These are phyloP conservation scores for Brassica rapa DNA, from an alignment of 345 rosid species.

Conservation along the genomic window DNA sequence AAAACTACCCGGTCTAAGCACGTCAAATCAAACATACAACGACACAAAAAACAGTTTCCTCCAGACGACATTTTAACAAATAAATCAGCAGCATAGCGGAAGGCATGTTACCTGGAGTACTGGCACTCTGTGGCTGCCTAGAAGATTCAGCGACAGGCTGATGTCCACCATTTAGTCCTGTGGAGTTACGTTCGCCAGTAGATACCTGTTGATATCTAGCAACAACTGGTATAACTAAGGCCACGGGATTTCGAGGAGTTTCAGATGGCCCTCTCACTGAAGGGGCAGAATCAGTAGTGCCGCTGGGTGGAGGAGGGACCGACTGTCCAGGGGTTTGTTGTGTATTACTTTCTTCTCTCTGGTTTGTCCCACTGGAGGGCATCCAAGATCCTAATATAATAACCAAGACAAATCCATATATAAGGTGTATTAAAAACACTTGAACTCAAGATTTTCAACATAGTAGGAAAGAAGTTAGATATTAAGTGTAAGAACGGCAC, in stretches of 20 bases:
- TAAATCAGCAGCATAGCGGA: background rate
- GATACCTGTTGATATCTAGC: constrained; percentile 42
- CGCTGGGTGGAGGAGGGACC: constrained; percentile 37
- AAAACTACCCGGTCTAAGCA: background rate
- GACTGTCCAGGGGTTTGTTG: constrained; percentile 44
- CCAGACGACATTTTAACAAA: background rate
- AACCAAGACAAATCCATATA: constrained; percentile 11
- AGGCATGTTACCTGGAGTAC: constrained; percentile 25
- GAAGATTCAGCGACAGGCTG: constrained; percentile 32
- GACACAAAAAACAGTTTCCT: background rate
- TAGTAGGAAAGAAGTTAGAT: background rate
- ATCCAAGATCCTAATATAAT: constrained; percentile 48
- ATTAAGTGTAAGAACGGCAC: constrained; percentile 31
- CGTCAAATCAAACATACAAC: constrained; percentile 7
- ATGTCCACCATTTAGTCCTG: constrained; percentile 23
- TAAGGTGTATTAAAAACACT: background rate
- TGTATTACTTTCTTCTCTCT: constrained; percentile 42
- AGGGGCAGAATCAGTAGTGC: constrained; percentile 34
- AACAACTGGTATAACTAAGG: constrained; percentile 36
- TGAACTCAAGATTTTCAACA: background rate
- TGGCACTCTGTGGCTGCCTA: constrained; percentile 21
- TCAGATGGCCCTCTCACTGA: constrained; percentile 30
- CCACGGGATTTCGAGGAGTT: constrained; percentile 35
- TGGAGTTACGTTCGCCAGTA: constrained; percentile 31
- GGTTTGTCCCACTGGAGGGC: constrained; percentile 40